Base-by-base conservation (phyloP, 805 yeast genomes). In the Saccharomycopsis javanensis region DNA sequence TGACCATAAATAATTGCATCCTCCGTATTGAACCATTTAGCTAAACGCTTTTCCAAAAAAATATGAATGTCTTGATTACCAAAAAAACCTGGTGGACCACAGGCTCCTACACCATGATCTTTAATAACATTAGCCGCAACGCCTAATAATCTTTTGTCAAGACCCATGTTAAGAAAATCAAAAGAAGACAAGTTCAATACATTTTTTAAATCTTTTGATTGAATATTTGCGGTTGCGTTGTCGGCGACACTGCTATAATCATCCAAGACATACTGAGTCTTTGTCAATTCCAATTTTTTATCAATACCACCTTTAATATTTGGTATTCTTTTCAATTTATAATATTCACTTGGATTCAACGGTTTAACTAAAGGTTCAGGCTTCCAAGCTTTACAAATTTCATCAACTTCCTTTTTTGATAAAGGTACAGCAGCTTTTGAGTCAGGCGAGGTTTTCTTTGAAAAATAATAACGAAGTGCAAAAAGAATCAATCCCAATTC, bases 41-140 rank as follows among this genome's bases (percentile, higher is more conserved):
- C 82, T 59, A 94, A 71, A 61, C 82, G 86, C 64, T 81, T 82
- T 68, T 90, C 96, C 57, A 88, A 75, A 64, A 85, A 78, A 56
- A 82, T 83, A 67, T 94, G 99, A 50, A 84, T 89, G 67, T 90
- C 96, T 71, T 90, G 96, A 60, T 90, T 86, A 60, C 99, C 99
- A 69, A 91, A 94, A 66, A 94, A 94, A 57, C 96, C 96, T 48
- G 97, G 96, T 4, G 99, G 98, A 45, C 98, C 97, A 75, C 99
- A 94, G 0, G 97, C 92, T 62, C 99, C 99, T 54, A 94, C 97
- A 68, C 99, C 99, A 59, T 86, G 82, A 58, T 76, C 75, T 51
- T 75, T 74, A 60, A 94, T 82, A 23, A 81, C 76, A 31, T 73
- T 68, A 55, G 79, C 76, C 4, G 90, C 89, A 11, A 75, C 78